phyloP scores from a whole-genome alignment of 768 basidiomycete genomes.

The Lyophyllum atratum region DNA sequence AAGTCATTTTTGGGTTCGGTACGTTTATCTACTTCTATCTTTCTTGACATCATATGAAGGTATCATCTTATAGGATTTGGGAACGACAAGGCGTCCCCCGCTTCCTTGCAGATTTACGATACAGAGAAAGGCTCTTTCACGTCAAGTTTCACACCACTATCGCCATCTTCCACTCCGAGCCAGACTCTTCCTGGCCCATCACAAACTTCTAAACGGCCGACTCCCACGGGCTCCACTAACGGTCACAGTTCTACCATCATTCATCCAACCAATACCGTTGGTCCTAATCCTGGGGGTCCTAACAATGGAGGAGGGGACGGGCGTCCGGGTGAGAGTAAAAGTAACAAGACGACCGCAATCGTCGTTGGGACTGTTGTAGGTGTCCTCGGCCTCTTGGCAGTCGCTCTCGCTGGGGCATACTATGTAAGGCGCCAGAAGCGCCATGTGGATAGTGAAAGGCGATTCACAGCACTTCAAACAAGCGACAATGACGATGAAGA shows the following conservation, averaged over 20 bases:
- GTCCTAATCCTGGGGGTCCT: constrained; percentile 22
- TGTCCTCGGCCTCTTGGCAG: constrained; percentile 53
- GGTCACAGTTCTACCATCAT: constrained; percentile 1
- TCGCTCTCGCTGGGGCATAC: constrained; percentile 41
- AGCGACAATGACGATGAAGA: constrained; percentile 36
- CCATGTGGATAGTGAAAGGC: constrained; percentile 18
- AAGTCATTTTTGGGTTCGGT: constrained; percentile 83
- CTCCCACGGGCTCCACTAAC: neutral
- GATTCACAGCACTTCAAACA: constrained; percentile 33
- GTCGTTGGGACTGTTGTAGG: constrained; percentile 67
- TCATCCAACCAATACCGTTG: constrained; percentile 24
- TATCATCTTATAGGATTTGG: constrained; percentile 43
- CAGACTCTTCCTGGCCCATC: constrained; percentile 37
- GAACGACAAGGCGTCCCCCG: constrained; percentile 50
- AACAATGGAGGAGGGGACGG: constrained; percentile 9
- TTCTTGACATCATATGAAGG: neutral
- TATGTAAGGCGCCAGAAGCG: constrained; percentile 41
- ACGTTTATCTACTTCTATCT: constrained; percentile 24
- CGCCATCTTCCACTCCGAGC: constrained; percentile 28
- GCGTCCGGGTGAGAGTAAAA: constrained; percentile 17
- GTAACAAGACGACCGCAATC: constrained; percentile 44
- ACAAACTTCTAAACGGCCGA: constrained; percentile 26
- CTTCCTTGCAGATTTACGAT: constrained; percentile 57
- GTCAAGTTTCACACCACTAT: constrained; percentile 40
- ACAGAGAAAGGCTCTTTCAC: constrained; percentile 42